These are phyloP conservation scores for Rhizomucor pusillus DNA, from an alignment of 371 early-diverging fungal genomes.

Conservation along the genomic window DNA sequence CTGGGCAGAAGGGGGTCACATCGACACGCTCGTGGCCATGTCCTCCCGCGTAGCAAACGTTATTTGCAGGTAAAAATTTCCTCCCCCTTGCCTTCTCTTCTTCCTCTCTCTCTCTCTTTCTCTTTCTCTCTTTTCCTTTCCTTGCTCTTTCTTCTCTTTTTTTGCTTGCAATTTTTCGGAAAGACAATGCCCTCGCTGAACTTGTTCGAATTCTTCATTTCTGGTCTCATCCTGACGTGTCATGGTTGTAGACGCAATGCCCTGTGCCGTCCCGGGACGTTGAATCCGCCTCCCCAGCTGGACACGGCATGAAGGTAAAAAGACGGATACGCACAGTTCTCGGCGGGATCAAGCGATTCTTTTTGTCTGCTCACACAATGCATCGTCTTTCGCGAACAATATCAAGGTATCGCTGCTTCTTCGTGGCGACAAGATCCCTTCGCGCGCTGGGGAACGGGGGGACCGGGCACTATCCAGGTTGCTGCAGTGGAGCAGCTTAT, in stretches of 20 bases:
- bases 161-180: not conserved
- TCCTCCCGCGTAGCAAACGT: too few species aligned
- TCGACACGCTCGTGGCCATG: too few species aligned
- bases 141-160: constrained; percentile 8
- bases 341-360: too few species aligned
- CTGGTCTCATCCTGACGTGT: constrained; percentile 2
- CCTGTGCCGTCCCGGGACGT: not conserved
- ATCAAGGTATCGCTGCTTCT: not conserved
- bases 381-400: not conserved
- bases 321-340: too few species aligned
- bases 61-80: too few species aligned
- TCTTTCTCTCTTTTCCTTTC: constrained; percentile 3
- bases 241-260: too few species aligned
- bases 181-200: not conserved
- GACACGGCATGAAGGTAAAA: too few species aligned
- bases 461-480: not conserved
- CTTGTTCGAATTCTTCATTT: not conserved
- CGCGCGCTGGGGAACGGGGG: not conserved
- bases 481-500: constrained; percentile 3
- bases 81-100: not conserved
- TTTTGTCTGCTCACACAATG: not conserved
- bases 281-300: not conserved
- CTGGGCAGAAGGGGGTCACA: too few species aligned
- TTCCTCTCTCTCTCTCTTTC: constrained; percentile 1
- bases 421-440: not conserved